Evolutionary conservation across 1,139 yeast genomes (phyloP).

Genomic region (Scheffersomyces cryptocercus): DNA sequence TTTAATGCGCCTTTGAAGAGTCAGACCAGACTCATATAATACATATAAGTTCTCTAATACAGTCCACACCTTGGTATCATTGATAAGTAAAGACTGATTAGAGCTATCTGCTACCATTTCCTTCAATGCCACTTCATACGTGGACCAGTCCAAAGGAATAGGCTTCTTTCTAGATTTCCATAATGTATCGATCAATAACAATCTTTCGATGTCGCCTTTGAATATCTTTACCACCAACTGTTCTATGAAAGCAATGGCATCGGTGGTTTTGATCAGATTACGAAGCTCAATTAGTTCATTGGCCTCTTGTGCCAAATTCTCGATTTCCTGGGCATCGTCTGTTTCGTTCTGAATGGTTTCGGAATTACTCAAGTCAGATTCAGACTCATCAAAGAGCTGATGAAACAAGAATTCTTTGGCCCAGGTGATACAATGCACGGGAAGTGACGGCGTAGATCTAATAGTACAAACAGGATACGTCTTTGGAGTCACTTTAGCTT

Average conservation of each 20-base stretch:
- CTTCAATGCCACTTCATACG: slow-evolving; percentile 17
- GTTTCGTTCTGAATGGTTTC: slow-evolving; percentile 50
- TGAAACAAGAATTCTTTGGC: slow-evolving; percentile 87
- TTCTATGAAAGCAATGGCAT: slow-evolving; percentile 27
- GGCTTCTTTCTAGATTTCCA: slow-evolving; percentile 80
- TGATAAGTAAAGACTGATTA: slow-evolving; percentile 21
- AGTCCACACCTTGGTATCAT: slow-evolving; percentile 68
- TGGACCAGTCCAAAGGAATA: slow-evolving; percentile 48
- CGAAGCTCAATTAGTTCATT: slow-evolving; percentile 74
- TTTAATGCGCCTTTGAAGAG: slow-evolving; percentile 52
- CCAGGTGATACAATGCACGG: slow-evolving; percentile 97
- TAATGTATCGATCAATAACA: slow-evolving; percentile 68
- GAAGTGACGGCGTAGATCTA: slow-evolving; percentile 93
- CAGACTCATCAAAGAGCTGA: slow-evolving; percentile 71
- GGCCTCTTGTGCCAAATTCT: slow-evolving; percentile 67
- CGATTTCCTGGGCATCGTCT: slow-evolving; percentile 65
- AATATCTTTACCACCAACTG: slow-evolving; percentile 59
- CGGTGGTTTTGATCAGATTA: slow-evolving; percentile 34
- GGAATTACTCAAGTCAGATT: slow-evolving; percentile 28
- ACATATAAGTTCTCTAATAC: slow-evolving; percentile 64
- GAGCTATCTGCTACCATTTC: slow-evolving; percentile 11
- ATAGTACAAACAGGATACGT: slow-evolving; percentile 96
- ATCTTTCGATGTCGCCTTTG: slow-evolving; percentile 69
- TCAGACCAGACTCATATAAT: slow-evolving; percentile 50
- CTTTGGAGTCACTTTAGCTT: slow-evolving; percentile 82